Base-by-base conservation (phyloP, 495 filamentous ascomycete genomes). In the Aspergillus cavernicola region DNA sequence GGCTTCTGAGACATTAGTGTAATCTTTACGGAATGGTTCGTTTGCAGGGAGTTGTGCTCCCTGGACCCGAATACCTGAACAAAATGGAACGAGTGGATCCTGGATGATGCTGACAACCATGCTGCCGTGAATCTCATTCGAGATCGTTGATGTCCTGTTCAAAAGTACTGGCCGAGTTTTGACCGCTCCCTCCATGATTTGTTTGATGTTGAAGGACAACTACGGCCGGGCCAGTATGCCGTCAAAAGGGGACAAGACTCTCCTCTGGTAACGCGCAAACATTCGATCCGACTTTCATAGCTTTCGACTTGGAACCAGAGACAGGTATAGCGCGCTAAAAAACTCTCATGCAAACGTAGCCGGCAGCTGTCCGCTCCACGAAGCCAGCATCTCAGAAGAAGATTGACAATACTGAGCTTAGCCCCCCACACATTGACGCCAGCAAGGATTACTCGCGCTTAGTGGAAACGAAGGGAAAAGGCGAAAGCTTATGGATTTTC, bases 341-440 rank as follows among this genome's bases (percentile, higher is more conserved):
- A 24, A 36, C 12, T 15, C 23, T 44, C 38, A 44, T 59, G 57
- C 61, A 64, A 64, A 64, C 58, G 61, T 61, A 59, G 38, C 51
- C 60, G 53, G 57, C 53, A 42, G 58, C 45, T 51, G 49, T 37
- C 61, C 46, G 55, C 44, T 56, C 45, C 35, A 35, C 47, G 28
- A 55, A 33, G 31, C 31, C 12, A 33, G 11, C 31, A 3, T 23
- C 29, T 33, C 22, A 37, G 43, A 40, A 26, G 13, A 32, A 19
- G 12, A 24, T 31, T 40, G 49, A 38, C 10, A 31, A 13, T 47
- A 1, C 35, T 13, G 16, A 41, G n/a, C 22, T 22, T 15, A 22
- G 33, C 12, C 6, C 7, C 3, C 35, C 9, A 13, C 24, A 18
- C 33, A 15, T 47, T 24, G 42, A 19, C 24, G 52, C 33, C 35